Base-by-base conservation (phyloP, 2,329 filamentous ascomycete species). In the Epichloe sp. region DNA sequence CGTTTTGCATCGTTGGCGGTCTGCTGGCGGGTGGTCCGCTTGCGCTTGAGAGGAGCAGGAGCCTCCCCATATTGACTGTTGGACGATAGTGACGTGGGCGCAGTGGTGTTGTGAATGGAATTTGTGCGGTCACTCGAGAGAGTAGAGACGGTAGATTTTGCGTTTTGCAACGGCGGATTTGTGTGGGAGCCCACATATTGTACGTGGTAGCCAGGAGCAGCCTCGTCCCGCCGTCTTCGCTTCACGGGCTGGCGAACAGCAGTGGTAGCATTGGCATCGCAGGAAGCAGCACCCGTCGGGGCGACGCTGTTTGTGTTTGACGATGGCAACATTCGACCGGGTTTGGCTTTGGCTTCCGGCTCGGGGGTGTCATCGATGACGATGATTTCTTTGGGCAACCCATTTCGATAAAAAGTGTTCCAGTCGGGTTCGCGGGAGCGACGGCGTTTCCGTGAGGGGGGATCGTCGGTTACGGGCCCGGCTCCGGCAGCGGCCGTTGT, bases 111-210 rank as follows among this genome's bases (percentile, higher is more conserved):
- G 52, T 90, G 73, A 43, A 80, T 78, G 15, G 88, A 93, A 35
- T 85, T 85, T 14, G 87, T 94, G 56, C 88, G 81, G 66, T 91
- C 88, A 57, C 85, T 93, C 4, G 88, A 94, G 51, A 83, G 76
- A 12, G 86, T 88, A 44, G 86, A 85, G 48, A 78, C 80, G 50
- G 79, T 82, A 14, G 79, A 78, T 14, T 80, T 80, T 44, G 78
- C 76, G 55, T 82, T 78, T 60, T 85, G 81, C 55, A 81, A 79
- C 48, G 86, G 83, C 31, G 85, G 85, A 61, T 85, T 80, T 52
- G 85, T 80, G 59, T 83, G 83, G 4, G 88, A 90, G 50, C 64
- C 68, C 65, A 83, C 86, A 42, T 80, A 79, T 58, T 65, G 80
- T 63, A 89, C 83, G 63, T 90, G 85, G 63, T 89, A 86, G 49